These are phyloP conservation scores for Eimeria brunetti DNA, from an alignment of 169 alveolate species.

Conservation along the genomic window DNA sequence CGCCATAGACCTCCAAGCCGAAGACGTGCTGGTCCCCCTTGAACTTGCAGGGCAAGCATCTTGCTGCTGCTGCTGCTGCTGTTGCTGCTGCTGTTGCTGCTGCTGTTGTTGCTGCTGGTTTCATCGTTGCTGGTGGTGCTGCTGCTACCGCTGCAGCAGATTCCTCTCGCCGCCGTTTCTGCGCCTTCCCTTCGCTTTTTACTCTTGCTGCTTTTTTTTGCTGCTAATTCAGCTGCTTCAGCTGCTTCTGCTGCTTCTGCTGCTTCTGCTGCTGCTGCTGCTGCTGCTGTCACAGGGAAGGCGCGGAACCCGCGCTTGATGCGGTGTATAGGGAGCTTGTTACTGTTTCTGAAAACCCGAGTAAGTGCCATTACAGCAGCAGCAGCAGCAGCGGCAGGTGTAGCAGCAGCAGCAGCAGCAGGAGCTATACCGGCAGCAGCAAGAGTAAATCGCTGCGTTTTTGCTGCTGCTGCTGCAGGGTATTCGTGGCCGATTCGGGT, in stretches of 20 bases:
- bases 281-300: conserved; percentile 18
- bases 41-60: conserved; percentile 10
- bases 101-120: conserved; percentile 3
- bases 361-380: conserved; percentile 2
- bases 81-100: conserved; percentile 5
- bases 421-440: conserved; percentile 18
- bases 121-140: background rate
- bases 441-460: background rate
- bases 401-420: too few relatives aligned
- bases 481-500: background rate
- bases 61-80: background rate
- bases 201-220: background rate
- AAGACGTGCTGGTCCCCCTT: conserved; percentile 24
- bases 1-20: conserved; percentile 25
- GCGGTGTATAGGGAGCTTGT: conserved; percentile 65
- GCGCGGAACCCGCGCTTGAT: conserved; percentile 23
- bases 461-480: background rate
- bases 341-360: conserved; percentile 30
- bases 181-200: background rate
- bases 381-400: too few relatives aligned
- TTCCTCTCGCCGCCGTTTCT: background rate
- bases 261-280: conserved; percentile 22
- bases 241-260: background rate
- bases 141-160: background rate
- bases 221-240: background rate